Evolutionary conservation across 306 rosid genomes (phyloP), one percentile per base, ranked within the genome.

Genomic region (Prunus davidiana): DNA sequence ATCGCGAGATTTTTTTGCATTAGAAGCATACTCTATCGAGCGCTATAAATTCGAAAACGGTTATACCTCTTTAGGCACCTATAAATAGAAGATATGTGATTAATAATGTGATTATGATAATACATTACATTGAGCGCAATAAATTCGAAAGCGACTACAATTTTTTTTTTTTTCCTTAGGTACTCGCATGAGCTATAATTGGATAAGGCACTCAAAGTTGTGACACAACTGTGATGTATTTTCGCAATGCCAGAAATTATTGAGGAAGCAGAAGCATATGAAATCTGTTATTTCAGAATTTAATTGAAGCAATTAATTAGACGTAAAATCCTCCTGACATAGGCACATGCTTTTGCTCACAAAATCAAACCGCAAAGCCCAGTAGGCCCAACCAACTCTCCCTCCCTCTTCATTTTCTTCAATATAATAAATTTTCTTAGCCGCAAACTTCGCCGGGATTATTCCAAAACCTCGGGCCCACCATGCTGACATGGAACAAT

Each of bases 401-500:
- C 88, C 47, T 1, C 16, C 45, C 51, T 64, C 4, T 30, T 12
- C 7, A 45, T 74, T 72, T 3, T 50, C 22, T 3, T 14, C 5
- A 15, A 28, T 12, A 77, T 74, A 43, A 56, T 12, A 74, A 69
- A 72, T 62, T 82, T 78, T 66, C 65, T 8, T 0, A n/a, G 67
- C 87, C 91, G 88, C 87, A 81, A 88, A 79, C 82, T 54, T 68
- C 84, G 89, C 78, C 89, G 82, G 50, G 76, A 81, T 74, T 78
- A 81, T 82, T 32, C 76, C 75, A 50, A 32, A 16, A 24, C 45
- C 5, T 6, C 8, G 27, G 14, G 67, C 34, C 55, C 63, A 1
- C 27, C 1, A 10, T 50, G 85, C 82, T 84, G 91, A 86, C 83
- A 74, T 84, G 91, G 87, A 86, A 72, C 30, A 58, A 58, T 7